Conservation (phyloP, 2,329 filamentous ascomycete species). For the Epichloe bromicola region DNA sequence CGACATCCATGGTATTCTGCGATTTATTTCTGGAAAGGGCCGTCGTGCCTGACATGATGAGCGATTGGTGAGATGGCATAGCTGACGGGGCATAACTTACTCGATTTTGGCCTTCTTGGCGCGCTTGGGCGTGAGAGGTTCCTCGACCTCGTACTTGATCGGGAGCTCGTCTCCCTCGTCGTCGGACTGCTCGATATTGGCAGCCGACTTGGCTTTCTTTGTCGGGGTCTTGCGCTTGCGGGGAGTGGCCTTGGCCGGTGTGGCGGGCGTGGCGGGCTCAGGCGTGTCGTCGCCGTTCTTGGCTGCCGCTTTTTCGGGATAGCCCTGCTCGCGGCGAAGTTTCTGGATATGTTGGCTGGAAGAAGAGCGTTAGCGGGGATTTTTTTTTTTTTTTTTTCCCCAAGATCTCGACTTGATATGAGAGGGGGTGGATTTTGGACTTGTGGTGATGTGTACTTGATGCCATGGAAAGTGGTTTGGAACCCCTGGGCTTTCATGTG, state of each 20-base stretch:
- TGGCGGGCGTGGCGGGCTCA: background rate
- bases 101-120: slow-evolving; percentile 12
- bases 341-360: slow-evolving; percentile 34
- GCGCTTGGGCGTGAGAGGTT: background rate
- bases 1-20: no score
- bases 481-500: slow-evolving; percentile 23
- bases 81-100: background rate
- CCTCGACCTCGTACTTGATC: background rate
- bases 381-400: no score
- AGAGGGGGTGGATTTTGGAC: background rate
- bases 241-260: slow-evolving; percentile 12
- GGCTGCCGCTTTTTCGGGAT: slow-evolving; percentile 10
- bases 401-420: background rate
- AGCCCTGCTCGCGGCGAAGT: slow-evolving; percentile 23
- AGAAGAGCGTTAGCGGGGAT: background rate
- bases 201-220: slow-evolving; percentile 14
- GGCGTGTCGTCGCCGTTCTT: slow-evolving; percentile 5
- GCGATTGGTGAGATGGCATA: no score
- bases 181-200: slow-evolving; percentile 12
- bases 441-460: slow-evolving; percentile 20
- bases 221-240: slow-evolving; percentile 17
- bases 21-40: no score
- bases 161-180: slow-evolving; percentile 4
- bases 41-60: no score
- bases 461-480: slow-evolving; percentile 24